These are phyloP conservation scores for Protomyces pachydermus DNA, from an alignment of 1,139 yeast species.

Conservation along the genomic window DNA sequence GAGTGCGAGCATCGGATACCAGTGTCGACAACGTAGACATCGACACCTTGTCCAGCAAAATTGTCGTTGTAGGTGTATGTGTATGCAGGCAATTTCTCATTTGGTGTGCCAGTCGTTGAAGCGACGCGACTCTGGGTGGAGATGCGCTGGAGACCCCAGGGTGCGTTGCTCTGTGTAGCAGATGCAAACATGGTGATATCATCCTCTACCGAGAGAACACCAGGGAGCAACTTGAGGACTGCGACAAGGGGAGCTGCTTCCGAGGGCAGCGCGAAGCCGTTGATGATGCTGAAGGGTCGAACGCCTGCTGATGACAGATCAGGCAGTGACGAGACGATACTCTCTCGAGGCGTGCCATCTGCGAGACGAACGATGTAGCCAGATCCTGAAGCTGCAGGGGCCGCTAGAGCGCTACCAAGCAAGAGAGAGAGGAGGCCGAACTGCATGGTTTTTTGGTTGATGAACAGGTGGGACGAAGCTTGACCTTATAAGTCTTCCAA, in stretches of 20 bases:
- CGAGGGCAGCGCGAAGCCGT: neutral
- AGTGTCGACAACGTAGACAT: conserved; percentile 80
- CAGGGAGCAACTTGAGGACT: neutral
- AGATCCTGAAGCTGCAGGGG: neutral
- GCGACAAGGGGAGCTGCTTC: neutral
- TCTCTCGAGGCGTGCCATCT: neutral
- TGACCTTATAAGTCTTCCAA: no score
- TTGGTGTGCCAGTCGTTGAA: neutral
- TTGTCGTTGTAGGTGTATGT: conserved; percentile 70
- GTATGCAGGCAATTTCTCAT: conserved; percentile 80
- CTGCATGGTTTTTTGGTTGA: neutral
- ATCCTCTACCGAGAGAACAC: conserved; percentile 48
- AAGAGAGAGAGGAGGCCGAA: neutral
- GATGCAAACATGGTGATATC: conserved; percentile 69
- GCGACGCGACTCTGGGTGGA: conserved; percentile 64
- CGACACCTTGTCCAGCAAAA: conserved; percentile 86
- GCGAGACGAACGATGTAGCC: neutral
- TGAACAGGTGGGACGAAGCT: no score
- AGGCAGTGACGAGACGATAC: neutral
- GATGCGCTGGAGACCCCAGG: conserved; percentile 94
- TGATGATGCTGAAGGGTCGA: neutral
- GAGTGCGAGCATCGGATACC: conserved; percentile 76
- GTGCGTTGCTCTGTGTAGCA: conserved; percentile 49
- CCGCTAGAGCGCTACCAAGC: neutral
- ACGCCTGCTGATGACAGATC: neutral